These are phyloP conservation scores for Epicoccum nigrum DNA, from an alignment of 2,329 filamentous ascomycete species.

Conservation along the genomic window DNA sequence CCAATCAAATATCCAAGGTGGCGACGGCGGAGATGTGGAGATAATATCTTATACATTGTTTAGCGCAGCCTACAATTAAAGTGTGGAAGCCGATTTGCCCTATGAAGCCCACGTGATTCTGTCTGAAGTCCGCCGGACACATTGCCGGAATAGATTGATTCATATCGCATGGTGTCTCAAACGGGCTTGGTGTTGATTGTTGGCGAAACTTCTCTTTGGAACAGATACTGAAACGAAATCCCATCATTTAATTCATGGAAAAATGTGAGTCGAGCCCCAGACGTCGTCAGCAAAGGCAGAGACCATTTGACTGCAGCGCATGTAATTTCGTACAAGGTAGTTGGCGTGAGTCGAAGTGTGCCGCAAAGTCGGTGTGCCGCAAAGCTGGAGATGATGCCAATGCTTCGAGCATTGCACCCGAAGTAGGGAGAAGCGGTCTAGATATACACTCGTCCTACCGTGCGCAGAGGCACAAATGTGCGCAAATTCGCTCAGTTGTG, in stretches of 20 bases:
- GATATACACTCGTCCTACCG: neutral
- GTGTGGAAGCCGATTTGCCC: conserved; percentile 23
- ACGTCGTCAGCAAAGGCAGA: conserved; percentile 1
- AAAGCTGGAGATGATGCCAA: neutral
- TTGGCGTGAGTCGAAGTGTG: neutral
- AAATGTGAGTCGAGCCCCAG: neutral
- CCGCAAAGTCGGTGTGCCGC: neutral
- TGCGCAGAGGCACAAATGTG: neutral
- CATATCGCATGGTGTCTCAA: conserved; percentile 3
- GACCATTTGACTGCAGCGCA: conserved; percentile 2
- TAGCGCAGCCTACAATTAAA: neutral
- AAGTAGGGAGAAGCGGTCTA: neutral
- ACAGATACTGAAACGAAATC: neutral
- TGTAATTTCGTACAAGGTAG: neutral
- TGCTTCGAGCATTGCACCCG: neutral
- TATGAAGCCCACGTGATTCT: conserved; percentile 28
- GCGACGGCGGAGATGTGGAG: no score
- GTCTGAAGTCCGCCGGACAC: conserved; percentile 15
- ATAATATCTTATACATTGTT: no score
- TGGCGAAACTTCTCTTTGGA: neutral
- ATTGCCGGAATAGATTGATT: conserved; percentile 28
- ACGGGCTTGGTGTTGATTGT: neutral
- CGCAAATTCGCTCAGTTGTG: conserved; percentile 14
- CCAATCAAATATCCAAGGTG: no score
- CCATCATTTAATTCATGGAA: conserved; percentile 11